Base-by-base conservation (phyloP, 2,329 filamentous ascomycete genomes). In the Cordyceps cicadae region DNA sequence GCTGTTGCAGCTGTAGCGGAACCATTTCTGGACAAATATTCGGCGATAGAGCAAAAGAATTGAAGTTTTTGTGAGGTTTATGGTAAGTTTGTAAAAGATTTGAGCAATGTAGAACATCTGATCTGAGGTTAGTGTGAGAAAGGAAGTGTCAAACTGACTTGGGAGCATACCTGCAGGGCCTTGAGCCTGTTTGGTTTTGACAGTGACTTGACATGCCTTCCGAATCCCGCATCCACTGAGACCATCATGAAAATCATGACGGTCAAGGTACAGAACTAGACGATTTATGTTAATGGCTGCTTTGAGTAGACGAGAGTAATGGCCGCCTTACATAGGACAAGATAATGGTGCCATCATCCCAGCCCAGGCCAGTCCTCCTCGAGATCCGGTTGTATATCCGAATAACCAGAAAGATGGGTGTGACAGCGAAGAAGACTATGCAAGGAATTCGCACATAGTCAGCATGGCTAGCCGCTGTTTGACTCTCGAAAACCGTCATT, bases 1-100 rank as follows among this genome's bases (percentile, higher is more conserved):
- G 17, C 70, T 60, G 61, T 74, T 74, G 62, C 76, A 80, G 41
- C 74, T 68, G 3, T 73, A 70, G 9, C 75, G 73, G 64, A 83
- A 82, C 68, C 72, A 76, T 51, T 63, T 70, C 52, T 78, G 72
- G 24, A 78, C 70, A 62, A 83, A 84, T 52, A 83, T 80, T 29
- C 79, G 78, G 24, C 81, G 77, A 64, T 83, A 84, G 19, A 84
- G 74, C 3, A 81, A 69, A 7, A 82, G 67, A 56, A 82, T 80
- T 3, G 80, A 82, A 1, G 76, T 69, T 64, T 84, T 83, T 2
- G 78, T 81, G 37, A 81, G 69, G 66, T 79, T 81, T 62, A 83
- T 78, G 48, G 77, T 78, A 63, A 80, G 68, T 64, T 83, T 83
- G 70, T 83, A 83, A 62, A 80, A 77, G 56, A 79, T 76, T 64